Evolutionary conservation across 2,329 filamentous ascomycete genomes (phyloP), one percentile per base, ranked within the genome.

Genomic region (Exophiala sp.): DNA sequence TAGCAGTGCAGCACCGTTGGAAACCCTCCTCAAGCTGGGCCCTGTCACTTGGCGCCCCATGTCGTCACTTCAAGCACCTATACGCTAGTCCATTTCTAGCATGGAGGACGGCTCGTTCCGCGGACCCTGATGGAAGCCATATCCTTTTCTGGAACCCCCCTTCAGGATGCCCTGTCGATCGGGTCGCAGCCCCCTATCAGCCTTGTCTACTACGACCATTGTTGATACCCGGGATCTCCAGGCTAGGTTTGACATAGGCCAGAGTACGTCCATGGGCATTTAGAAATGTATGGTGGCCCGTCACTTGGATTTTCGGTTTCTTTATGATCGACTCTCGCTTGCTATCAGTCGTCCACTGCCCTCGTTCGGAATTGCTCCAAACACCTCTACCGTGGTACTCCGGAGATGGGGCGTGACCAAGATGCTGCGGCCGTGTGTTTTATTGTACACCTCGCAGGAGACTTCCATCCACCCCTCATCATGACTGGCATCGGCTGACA

Each of bases 381-480:
- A 54, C 22, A 88, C 65, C 57, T 81, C 86, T 19, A 91, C 75
- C 1, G 86, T 95, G 24, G 88, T 86, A 58, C 79, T 81, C 55
- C 71, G 75, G 47, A 86, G 73, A 69, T 90, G 82, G 11, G 81
- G 77, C 18, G 89, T 76, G 1, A 95, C 86, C 43, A 83, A 70
- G 1, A 96, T 77, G 32, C 81, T 83, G 70, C 93, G 85, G 0
- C 85, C 87, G 50, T 87, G 73, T 62, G 88, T 93, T 60, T 80
- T 75, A 61, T 85, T 86, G 63, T 96, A 87, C 10, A 86, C 85
- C 70, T 97, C 90, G 62, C 83, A 88, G 2, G 68, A 78, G n/a
- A 60, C 60, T 76, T 70, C 60, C 57, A 62, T 58, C 61, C 63
- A 50, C 61, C 64, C 58, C 61, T 68, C 42, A 52, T 47, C 43